phyloP scores from a whole-genome alignment of 306 rosid genomes.

The Dryas drummondii region DNA sequence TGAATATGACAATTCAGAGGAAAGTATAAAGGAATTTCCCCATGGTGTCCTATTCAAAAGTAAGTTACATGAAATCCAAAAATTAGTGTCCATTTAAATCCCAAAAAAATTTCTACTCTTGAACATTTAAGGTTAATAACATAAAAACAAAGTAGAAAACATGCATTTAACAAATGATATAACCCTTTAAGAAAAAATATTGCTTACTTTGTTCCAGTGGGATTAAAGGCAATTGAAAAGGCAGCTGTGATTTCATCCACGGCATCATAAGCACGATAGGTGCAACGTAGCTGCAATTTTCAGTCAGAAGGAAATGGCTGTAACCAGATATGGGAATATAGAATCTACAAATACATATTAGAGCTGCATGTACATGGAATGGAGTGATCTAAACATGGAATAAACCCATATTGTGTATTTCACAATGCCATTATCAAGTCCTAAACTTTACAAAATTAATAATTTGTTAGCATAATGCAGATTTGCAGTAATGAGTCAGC shows the following conservation, averaged over 20 bases:
- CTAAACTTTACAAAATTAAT: not conserved
- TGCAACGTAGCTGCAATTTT: constrained; percentile 81
- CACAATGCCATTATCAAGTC: constrained; percentile 1
- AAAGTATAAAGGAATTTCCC: constrained; percentile 4
- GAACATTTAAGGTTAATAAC: not conserved
- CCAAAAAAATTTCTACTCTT: not conserved
- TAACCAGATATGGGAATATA: constrained; percentile 18
- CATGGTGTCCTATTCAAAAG: constrained; percentile 2
- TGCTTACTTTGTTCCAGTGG: constrained; percentile 81
- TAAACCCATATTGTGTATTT: not conserved
- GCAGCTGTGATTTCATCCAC: constrained; percentile 96
- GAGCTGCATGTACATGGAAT: constrained; percentile 5
- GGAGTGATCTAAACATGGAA: not conserved
- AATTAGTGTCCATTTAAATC: not conserved
- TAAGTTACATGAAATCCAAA: not conserved
- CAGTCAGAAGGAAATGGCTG: constrained; percentile 22
- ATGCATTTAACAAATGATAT: not conserved
- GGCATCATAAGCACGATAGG: constrained; percentile 94
- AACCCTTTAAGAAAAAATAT: not conserved
- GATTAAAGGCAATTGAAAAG: constrained; percentile 87
- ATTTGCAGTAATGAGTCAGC: constrained; percentile 9
- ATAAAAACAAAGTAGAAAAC: constrained; percentile 6
- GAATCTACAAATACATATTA: constrained; percentile 14
- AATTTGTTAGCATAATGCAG: not conserved
- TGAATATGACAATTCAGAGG: not conserved